phyloP scores from a whole-genome alignment of 371 early-diverging fungal genomes.

The Nematocida displodere region DNA sequence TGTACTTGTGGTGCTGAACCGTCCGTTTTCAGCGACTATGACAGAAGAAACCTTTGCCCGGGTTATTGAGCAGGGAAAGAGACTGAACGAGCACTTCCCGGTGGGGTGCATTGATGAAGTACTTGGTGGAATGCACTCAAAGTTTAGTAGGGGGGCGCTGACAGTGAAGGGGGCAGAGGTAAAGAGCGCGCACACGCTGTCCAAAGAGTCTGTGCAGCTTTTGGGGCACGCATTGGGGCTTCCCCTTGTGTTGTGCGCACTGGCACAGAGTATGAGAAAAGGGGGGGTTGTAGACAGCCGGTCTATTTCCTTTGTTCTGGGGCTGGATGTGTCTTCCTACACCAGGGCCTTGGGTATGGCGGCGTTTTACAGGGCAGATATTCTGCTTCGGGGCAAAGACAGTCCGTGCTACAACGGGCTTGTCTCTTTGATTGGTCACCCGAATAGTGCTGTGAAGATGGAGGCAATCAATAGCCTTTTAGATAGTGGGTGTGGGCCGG shows the following conservation, averaged over 20 bases:
- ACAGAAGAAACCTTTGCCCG: too few species aligned
- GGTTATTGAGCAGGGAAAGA: too few species aligned
- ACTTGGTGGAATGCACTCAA: constrained; percentile 4
- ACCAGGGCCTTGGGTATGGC: not conserved
- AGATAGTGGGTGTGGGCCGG: not conserved
- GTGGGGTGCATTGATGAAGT: too few species aligned
- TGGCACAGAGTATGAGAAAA: constrained; percentile 14
- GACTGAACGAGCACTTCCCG: too few species aligned
- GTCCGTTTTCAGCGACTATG: too few species aligned
- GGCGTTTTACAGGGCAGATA: constrained; percentile 16
- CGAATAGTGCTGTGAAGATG: constrained; percentile 15
- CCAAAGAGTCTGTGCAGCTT: not conserved
- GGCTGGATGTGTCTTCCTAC: not conserved
- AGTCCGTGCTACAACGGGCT: constrained; percentile 14
- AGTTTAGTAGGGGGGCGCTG: not conserved
- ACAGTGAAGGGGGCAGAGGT: not conserved
- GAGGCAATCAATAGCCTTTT: constrained; percentile 4
- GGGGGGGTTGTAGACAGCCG: not conserved
- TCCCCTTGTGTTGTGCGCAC: constrained; percentile 13
- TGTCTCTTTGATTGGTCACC: constrained; percentile 12
- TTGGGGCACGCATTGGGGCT: not conserved
- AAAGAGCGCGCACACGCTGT: too few species aligned
- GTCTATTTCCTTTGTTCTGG: not conserved
- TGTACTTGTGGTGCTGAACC: too few species aligned
- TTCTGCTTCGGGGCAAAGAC: constrained; percentile 4